Base-by-base conservation (phyloP, 2,329 filamentous ascomycete species). In the Colletotrichum falcatum region DNA sequence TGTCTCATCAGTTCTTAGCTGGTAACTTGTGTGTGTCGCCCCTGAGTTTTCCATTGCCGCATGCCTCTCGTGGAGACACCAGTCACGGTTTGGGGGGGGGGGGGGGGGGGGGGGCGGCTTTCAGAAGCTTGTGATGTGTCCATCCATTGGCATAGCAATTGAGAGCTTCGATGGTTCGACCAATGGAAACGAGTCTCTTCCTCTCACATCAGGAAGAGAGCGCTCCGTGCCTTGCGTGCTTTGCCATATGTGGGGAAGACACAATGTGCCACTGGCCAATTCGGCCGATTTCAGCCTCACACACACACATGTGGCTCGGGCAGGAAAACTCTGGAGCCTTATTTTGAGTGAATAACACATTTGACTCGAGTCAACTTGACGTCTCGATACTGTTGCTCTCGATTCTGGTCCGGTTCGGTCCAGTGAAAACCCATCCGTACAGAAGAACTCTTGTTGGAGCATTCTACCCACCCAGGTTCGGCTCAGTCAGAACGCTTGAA, bases 231-330 rank as follows among this genome's bases (percentile, higher is more conserved):
- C 60, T 66, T 70, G 67, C 67, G 64, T 67, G 67, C 67, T 70
- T 64, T 66, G 33, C 56, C 63, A 67, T n/a, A n/a, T 66, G 69
- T 69, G 69, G 69, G 59, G 69, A 61, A 61, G 37, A 28, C 59
- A n/a, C 11, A 48, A 64, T 42, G 28, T 44, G 26, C 51, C 59
- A 69, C 65, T 60, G 69, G 65, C 53, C 61, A 62, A 28, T 35
- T 49, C n/a, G 8, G 53, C 54, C 23, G 16, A 35, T 42, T 62
- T 61, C 54, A 71, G 69, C 65, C 69, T 71, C 69, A 65, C n/a
- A 37, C 37, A 58, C 14, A 44, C 35, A 54, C 28, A 51, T 55
- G 62, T 70, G 67, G 67, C 67, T 61, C 58, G 48, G 23, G 30
- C 20, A 20, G 63, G 66, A 70, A 67, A 59, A 67, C 66, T 70